phyloP scores from a whole-genome alignment of 148 eudicot genomes.

The Polygonum aviculare region DNA sequence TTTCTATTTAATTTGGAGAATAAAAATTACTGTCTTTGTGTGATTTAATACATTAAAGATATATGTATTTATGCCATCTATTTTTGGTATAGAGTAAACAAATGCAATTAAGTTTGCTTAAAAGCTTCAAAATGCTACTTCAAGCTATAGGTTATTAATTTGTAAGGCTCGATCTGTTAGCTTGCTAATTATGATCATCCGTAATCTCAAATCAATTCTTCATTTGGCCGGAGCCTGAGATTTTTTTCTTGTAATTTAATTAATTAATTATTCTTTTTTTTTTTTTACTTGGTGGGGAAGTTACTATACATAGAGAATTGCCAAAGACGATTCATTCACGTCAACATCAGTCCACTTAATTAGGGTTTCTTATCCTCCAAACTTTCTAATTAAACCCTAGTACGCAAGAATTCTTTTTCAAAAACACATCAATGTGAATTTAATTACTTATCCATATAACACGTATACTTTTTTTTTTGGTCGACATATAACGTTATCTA shows the following conservation, averaged over 20 bases:
- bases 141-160: too few relatives aligned
- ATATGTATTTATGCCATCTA: background rate
- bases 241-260: background rate
- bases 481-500: too few relatives aligned
- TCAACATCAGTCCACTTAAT: background rate
- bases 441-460: too few relatives aligned
- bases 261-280: background rate
- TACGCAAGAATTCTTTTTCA: too few relatives aligned
- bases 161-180: background rate
- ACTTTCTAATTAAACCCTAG: background rate
- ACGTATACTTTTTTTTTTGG: too few relatives aligned
- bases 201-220: background rate
- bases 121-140: background rate
- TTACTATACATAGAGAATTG: background rate
- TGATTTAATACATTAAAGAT: background rate
- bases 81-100: background rate
- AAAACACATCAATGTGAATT: background rate
- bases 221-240: background rate
- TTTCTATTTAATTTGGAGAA: background rate
- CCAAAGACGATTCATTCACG: background rate
- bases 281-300: constrained; percentile 4
- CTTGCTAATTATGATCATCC: background rate
- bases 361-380: constrained; percentile 8
- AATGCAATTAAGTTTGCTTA: background rate
- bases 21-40: background rate